These are phyloP conservation scores for Catharanthus roseus DNA, from an alignment of 257 asterid genomes.

Conservation along the genomic window DNA sequence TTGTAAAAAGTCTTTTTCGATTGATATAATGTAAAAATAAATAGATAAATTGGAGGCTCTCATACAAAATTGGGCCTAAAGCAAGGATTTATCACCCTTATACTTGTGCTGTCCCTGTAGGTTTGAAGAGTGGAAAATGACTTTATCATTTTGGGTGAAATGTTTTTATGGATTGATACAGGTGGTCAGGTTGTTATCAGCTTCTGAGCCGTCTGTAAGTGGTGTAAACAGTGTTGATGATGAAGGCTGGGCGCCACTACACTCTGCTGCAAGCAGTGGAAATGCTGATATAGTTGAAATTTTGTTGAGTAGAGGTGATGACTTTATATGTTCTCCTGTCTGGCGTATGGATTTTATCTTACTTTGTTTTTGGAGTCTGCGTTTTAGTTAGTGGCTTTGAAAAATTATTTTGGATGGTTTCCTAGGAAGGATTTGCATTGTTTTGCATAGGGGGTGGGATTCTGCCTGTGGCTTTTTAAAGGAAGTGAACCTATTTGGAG, in stretches of 20 bases:
- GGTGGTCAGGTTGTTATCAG: conserved; percentile 71
- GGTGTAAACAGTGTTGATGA: conserved; percentile 67
- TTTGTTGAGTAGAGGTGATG: conserved; percentile 58
- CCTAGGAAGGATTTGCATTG: not conserved
- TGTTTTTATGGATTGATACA: conserved; percentile 28
- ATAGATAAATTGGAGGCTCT: no score
- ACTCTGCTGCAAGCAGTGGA: conserved; percentile 93
- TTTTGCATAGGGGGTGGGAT: not conserved
- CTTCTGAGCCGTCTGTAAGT: conserved; percentile 46
- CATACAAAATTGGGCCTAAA: no score
- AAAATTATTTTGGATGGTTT: not conserved
- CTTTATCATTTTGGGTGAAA: not conserved
- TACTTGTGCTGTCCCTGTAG: no score
- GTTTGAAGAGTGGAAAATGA: not conserved
- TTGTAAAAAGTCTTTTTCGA: no score
- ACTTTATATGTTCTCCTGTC: not conserved
- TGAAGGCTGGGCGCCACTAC: conserved; percentile 98
- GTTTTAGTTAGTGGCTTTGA: not conserved
- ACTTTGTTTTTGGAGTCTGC: not conserved
- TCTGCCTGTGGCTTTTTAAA: not conserved
- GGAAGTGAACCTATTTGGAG: not conserved
- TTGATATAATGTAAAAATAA: no score
- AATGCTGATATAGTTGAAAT: conserved; percentile 58
- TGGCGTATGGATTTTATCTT: not conserved
- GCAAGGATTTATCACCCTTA: no score